Base-by-base conservation (phyloP, 2,329 filamentous ascomycete genomes). In the Verticillium dahliae region DNA sequence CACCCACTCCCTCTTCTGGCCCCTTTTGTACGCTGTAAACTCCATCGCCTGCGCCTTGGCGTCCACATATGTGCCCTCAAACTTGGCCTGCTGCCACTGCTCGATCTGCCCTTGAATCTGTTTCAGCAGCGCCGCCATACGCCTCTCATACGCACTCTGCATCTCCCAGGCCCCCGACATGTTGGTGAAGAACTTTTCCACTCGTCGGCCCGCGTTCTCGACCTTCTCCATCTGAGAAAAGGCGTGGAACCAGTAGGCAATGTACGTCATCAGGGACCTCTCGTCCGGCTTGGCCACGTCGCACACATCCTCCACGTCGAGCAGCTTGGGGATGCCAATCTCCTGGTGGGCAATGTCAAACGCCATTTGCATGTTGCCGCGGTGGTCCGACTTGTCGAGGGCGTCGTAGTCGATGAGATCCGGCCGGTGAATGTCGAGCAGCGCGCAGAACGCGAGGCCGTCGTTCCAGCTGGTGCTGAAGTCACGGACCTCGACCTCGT, bases 91-190 rank as follows among this genome's bases (percentile, higher is more conserved):
- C 67, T 89, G 84, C 95, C 95, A 99, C 62, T 81, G 75, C 60
- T 89, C 81, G 57, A 88, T 83, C 74, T 97, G 92, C 65, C 83
- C 83, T 33, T 83, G 81, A 68, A 98, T 92, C 65, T 87, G 83
- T 67, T 86, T 82, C 65, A 98, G 80, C 50, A 99, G 81, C 67
- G 88, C 91, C 62, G 86, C 86, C 91, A 98, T 96, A 63, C 95
- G 86, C 70, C 90, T 85, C 80, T 99, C 95, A 73, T 94, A 99
- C 35, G 90, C 91, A 72, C 92, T 96, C 76, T 99, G 93, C 95
- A 99, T 99, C 77, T 97, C 94, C 95, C 95, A 99, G 9, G 95
- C 94, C 27, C 95, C 95, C 73, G 97, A 92, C 95, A 99, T 98
- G 74, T 95, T 98, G 73, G 91, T 92, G 69, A 99, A 91, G 71